Evolutionary conservation across 441 rosid genomes (phyloP).

Genomic region (Pelargonium cotyledonis): DNA sequence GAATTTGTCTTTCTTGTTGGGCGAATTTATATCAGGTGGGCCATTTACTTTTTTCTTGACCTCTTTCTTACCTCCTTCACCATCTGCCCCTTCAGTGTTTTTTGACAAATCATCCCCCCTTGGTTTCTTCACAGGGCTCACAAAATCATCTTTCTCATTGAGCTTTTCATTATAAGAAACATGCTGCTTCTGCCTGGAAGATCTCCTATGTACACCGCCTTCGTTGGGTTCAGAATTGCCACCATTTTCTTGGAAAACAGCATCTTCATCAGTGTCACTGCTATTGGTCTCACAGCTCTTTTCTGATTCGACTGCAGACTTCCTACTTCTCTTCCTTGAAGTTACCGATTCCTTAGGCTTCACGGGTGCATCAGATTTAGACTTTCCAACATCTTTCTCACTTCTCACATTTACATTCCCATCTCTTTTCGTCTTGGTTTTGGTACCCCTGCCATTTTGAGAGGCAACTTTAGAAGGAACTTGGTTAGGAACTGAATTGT

Average conservation of each 20-base stretch:
- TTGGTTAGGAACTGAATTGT: slow-evolving; percentile 31
- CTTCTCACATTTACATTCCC: slow-evolving; percentile 17
- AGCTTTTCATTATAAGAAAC: slow-evolving; percentile 24
- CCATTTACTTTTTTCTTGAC: slow-evolving; percentile 16
- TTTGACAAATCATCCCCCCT: slow-evolving; percentile 18
- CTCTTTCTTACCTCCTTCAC: slow-evolving; percentile 13
- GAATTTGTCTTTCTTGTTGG: slow-evolving; percentile 21
- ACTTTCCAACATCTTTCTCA: slow-evolving; percentile 20
- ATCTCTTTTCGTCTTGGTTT: slow-evolving; percentile 21
- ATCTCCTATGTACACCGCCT: slow-evolving; percentile 25
- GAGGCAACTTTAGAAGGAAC: slow-evolving; percentile 26
- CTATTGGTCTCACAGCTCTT: slow-evolving; percentile 23
- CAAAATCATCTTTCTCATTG: slow-evolving; percentile 22
- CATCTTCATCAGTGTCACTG: slow-evolving; percentile 13
- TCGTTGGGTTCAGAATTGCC: slow-evolving; percentile 17
- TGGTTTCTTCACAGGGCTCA: slow-evolving; percentile 27
- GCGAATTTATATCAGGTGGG: slow-evolving; percentile 18
- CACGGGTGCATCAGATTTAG: slow-evolving; percentile 22
- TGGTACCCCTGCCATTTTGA: slow-evolving; percentile 20
- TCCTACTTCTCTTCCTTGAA: slow-evolving; percentile 26
- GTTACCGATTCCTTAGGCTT: slow-evolving; percentile 20
- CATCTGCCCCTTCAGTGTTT: slow-evolving; percentile 18
- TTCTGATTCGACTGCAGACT: slow-evolving; percentile 18
- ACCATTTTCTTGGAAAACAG: slow-evolving; percentile 17
- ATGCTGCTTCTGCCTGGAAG: slow-evolving; percentile 28